These are phyloP conservation scores for Ascoidea tarda DNA, from an alignment of 805 yeast genomes.

Conservation along the genomic window DNA sequence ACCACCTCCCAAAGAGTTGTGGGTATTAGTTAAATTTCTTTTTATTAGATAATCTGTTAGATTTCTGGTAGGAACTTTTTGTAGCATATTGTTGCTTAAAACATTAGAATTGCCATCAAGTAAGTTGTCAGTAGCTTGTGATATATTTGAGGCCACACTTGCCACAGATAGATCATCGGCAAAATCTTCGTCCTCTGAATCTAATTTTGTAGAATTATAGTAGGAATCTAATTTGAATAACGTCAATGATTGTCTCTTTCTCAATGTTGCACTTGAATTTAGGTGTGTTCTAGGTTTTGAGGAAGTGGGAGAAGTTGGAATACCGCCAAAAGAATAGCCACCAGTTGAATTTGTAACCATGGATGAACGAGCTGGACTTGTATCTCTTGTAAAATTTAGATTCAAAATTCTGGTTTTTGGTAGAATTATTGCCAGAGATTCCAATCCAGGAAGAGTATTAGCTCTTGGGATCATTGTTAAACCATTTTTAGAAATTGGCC, in stretches of 20 bases:
- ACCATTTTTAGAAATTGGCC: too few species aligned
- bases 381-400: neutral
- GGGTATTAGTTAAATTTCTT: neutral
- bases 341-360: neutral
- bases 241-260: conserved; percentile 14
- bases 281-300: neutral
- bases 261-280: conserved; percentile 1
- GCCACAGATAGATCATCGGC: too few species aligned
- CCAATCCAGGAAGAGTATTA: neutral
- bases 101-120: neutral
- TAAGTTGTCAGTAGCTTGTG: neutral
- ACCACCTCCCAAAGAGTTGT: neutral
- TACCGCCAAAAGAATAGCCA: too few species aligned
- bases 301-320: neutral
- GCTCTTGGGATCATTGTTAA: neutral
- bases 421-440: too few species aligned
- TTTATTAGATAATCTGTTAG: neutral
- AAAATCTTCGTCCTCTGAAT: neutral
- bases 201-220: conserved; percentile 9
- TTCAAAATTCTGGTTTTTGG: neutral
- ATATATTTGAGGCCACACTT: too few species aligned
- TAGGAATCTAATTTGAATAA: conserved; percentile 13
- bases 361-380: neutral
- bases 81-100: neutral
- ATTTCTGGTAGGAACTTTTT: neutral